These are phyloP conservation scores for Penstemon barbatus DNA, from an alignment of 257 asterid species.

Conservation along the genomic window DNA sequence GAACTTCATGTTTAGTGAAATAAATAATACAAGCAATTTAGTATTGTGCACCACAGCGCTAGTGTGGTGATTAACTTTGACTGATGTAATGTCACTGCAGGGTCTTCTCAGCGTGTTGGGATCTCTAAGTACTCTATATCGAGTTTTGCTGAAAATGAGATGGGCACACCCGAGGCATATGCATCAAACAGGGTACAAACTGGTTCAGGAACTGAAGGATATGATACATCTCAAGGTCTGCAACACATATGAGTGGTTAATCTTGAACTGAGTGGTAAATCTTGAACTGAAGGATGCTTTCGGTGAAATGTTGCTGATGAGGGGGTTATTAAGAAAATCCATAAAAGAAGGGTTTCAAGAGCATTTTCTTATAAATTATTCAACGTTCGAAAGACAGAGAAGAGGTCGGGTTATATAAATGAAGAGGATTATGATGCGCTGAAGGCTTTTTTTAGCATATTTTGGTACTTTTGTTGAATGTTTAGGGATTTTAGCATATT, in stretches of 20 bases:
- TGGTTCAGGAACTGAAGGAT: constrained; percentile 61
- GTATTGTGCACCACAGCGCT: neutral
- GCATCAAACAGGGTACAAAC: constrained; percentile 53
- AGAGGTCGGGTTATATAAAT: too few species aligned
- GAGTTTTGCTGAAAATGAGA: constrained; percentile 61
- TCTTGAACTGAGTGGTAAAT: too few species aligned
- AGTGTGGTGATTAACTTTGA: constrained; percentile 19
- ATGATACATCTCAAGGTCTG: constrained; percentile 63
- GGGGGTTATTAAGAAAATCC: too few species aligned
- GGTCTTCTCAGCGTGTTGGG: constrained; percentile 62
- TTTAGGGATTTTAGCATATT: too few species aligned
- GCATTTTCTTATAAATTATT: too few species aligned
- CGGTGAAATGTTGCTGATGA: too few species aligned
- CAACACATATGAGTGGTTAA: constrained; percentile 50
- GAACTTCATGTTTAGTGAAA: constrained; percentile 4
- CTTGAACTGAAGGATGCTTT: too few species aligned
- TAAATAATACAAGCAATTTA: neutral
- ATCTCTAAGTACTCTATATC: constrained; percentile 56
- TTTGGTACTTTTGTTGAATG: too few species aligned
- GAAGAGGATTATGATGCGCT: too few species aligned
- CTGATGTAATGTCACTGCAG: constrained; percentile 38
- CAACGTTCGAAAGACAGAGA: too few species aligned
- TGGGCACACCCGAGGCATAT: constrained; percentile 55
- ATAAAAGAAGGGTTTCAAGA: too few species aligned
- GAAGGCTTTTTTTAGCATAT: too few species aligned